phyloP scores from a whole-genome alignment of 1,284 basidiomycete genomes.

The Lentinula novae-zelandiae region DNA sequence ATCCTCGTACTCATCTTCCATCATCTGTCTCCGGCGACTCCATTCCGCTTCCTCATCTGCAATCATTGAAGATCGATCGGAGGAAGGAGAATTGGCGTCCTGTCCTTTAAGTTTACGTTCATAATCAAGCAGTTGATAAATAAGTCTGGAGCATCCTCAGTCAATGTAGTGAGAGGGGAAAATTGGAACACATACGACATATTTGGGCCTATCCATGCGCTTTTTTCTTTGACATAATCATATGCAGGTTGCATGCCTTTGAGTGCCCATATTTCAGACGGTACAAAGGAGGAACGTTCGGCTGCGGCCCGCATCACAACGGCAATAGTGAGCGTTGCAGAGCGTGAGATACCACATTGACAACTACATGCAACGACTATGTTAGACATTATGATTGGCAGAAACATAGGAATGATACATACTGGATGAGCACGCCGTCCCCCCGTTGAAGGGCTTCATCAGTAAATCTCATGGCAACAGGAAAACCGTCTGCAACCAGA shows the following conservation, averaged over 20 bases:
- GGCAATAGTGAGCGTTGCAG: slow-evolving; percentile 90
- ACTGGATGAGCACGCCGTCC: slow-evolving; percentile 87
- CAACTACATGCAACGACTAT: slow-evolving; percentile 50
- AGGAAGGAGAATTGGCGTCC: slow-evolving; percentile 45
- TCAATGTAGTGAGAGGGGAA: neutral
- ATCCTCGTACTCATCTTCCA: slow-evolving; percentile 54
- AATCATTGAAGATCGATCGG: slow-evolving; percentile 49
- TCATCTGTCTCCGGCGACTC: slow-evolving; percentile 65
- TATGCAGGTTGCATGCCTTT: slow-evolving; percentile 94
- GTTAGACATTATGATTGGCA: slow-evolving; percentile 17
- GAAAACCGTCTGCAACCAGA: slow-evolving; percentile 76
- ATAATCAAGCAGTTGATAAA: slow-evolving; percentile 95
- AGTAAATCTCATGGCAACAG: slow-evolving; percentile 76
- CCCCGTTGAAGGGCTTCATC: slow-evolving; percentile 72
- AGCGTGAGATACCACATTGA: slow-evolving; percentile 95
- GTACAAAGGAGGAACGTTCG: slow-evolving; percentile 59
- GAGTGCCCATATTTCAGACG: slow-evolving; percentile 74
- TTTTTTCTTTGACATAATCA: slow-evolving; percentile 85
- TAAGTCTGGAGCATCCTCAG: slow-evolving; percentile 56
- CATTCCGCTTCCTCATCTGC: slow-evolving; percentile 80
- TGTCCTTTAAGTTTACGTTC: slow-evolving; percentile 69
- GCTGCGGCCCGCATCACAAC: slow-evolving; percentile 94
- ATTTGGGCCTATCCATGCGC: slow-evolving; percentile 88
- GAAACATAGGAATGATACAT: slow-evolving; percentile 31
- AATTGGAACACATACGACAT: slow-evolving; percentile 73